These are phyloP conservation scores for Exophiala aquamarina DNA, from an alignment of 2,329 filamentous ascomycete species.

Conservation along the genomic window DNA sequence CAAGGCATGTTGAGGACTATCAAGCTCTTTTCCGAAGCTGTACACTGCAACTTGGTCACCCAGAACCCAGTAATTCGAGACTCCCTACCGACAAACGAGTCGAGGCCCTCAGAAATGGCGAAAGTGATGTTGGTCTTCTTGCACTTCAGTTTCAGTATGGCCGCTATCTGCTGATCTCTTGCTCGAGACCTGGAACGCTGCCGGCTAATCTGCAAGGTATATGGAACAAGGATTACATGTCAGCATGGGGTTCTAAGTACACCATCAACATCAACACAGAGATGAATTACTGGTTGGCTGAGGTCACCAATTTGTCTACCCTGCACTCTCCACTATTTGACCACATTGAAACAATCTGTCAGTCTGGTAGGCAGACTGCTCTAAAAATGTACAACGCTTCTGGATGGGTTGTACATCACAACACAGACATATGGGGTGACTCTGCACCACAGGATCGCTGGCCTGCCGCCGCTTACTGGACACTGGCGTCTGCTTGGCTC, in stretches of 20 bases:
- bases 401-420: conserved; percentile 59
- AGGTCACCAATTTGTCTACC: conserved; percentile 53
- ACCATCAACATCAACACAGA: conserved; percentile 59
- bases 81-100: conserved; percentile 19
- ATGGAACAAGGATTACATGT: conserved; percentile 50
- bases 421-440: conserved; percentile 61
- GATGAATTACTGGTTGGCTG: conserved; percentile 61
- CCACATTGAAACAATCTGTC: conserved; percentile 10
- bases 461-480: conserved; percentile 41
- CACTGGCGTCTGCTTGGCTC: conserved; percentile 55
- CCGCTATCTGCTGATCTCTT: conserved; percentile 56
- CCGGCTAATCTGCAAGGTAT: conserved; percentile 59
- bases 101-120: conserved; percentile 34
- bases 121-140: conserved; percentile 48
- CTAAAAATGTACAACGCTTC: conserved; percentile 53
- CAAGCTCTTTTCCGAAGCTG: conserved; percentile 1
- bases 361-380: conserved; percentile 42
- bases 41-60: not conserved
- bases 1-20: conserved; percentile 4
- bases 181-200: conserved; percentile 49
- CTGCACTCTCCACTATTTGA: conserved; percentile 8
- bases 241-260: conserved; percentile 57
- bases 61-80: not conserved
- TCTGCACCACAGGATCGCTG: conserved; percentile 52
- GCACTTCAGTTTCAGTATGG: conserved; percentile 55